Evolutionary conservation across 2,329 filamentous ascomycete genomes (phyloP).

Genomic region (Aspergillus pseudonomiae): DNA sequence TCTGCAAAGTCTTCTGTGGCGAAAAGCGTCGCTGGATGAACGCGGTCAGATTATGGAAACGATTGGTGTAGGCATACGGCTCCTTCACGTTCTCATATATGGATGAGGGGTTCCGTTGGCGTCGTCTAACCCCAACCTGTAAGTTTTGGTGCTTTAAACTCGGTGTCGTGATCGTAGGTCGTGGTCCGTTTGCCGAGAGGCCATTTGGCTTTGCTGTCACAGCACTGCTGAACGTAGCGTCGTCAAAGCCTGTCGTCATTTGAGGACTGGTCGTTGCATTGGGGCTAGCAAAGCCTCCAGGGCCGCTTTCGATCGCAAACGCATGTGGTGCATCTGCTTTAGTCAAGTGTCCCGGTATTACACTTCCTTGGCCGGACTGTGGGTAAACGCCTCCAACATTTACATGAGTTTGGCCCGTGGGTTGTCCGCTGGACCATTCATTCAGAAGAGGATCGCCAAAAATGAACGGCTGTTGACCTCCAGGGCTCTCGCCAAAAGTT

Average conservation of each 20-base stretch:
- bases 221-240: slow-evolving; percentile 33
- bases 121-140: slow-evolving; percentile 48
- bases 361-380: slow-evolving; percentile 34
- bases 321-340: slow-evolving; percentile 56
- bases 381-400: slow-evolving; percentile 40
- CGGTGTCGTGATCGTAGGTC: slow-evolving; percentile 47
- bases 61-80: slow-evolving; percentile 86
- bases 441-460: slow-evolving; percentile 50
- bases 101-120: slow-evolving; percentile 72
- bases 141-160: slow-evolving; percentile 45
- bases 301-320: slow-evolving; percentile 64
- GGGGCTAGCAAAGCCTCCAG: slow-evolving; percentile 59
- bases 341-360: slow-evolving; percentile 45
- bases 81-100: slow-evolving; percentile 90
- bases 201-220: slow-evolving; percentile 31
- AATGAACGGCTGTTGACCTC: slow-evolving; percentile 47
- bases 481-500: slow-evolving; percentile 50
- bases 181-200: slow-evolving; percentile 36
- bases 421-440: slow-evolving; percentile 48
- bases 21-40: slow-evolving; percentile 79
- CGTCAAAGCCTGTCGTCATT: slow-evolving; percentile 48
- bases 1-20: slow-evolving; percentile 74
- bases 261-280: slow-evolving; percentile 60
- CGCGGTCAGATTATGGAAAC: slow-evolving; percentile 85
- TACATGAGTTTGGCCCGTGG: slow-evolving; percentile 36